Percentiles rank a stretch among this genome's conserved stretches.
phyloP scores from a whole-genome alignment of 140 eudicot species.

The Bidens hawaiensis region DNA sequence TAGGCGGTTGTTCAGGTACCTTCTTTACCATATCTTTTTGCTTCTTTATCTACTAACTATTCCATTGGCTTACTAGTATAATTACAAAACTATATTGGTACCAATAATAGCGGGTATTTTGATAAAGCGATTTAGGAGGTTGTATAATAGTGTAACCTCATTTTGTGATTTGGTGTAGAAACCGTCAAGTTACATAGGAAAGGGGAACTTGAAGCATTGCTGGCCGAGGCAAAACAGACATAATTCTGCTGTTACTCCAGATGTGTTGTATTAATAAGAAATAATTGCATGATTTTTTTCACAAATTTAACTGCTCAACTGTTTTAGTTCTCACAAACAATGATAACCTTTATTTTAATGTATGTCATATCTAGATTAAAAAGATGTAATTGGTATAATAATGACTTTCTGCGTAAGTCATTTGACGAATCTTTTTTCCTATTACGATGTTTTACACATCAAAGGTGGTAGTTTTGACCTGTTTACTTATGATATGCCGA shows the following conservation, averaged over 20 bases:
- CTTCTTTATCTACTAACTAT: not conserved
- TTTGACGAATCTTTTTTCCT: not conserved
- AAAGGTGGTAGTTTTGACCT: no score
- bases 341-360: not conserved
- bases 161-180: constrained; percentile 43
- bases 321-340: not conserved
- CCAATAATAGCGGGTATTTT: not conserved
- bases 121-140: not conserved
- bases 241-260: constrained; percentile 7
- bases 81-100: not conserved
- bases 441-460: no score
- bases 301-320: not conserved
- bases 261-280: constrained; percentile 4
- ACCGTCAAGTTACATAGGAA: constrained; percentile 67
- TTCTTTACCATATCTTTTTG: constrained; percentile 7
- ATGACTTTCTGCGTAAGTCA: not conserved
- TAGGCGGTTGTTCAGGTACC: constrained; percentile 89
- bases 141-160: not conserved
- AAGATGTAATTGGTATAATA: not conserved
- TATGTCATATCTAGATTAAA: not conserved
- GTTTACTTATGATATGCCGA: no score
- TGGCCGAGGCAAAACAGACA: constrained; percentile 53
- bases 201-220: constrained; percentile 80
- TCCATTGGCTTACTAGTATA: no score
- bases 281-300: not conserved